Base-by-base conservation (phyloP, 176 grass and related monocot species). In the Carex scoparia region DNA sequence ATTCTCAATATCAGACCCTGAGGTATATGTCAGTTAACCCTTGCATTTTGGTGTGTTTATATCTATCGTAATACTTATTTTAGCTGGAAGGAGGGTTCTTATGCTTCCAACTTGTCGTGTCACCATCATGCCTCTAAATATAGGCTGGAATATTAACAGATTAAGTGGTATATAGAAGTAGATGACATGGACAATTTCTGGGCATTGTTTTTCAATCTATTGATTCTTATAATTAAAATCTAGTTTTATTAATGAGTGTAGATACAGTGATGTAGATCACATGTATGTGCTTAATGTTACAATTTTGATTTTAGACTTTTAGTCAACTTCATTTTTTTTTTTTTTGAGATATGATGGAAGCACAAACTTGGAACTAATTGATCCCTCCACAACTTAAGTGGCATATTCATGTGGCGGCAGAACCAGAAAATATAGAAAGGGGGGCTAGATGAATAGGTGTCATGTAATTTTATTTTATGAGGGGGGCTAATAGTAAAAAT, bases 1-100 rank as follows among this genome's bases (percentile, higher is more conserved):
- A 33, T 98, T 94, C 80, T 98, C 95, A 35, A 81, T 93, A 27
- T 87, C 90, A 7, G 87, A 95, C 48, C 93, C 93, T 33, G 89
- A 98, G 93, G 95, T 98, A 84, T 42, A 54, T 61, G n/a, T 32
- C 42, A 83, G 27, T 81, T 33, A 63, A 55, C 19, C 62, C n/a
- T 53, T 66, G 23, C 3, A 57, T 7, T 31, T 27, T 14, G 46
- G 14, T 40, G 5, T 70, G 7, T 4, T 37, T 71, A 16, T 71
- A 35, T 70, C 31, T 33, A 23, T 78, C 27, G 8, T 78, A 32
- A 32, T 58, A 78, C 28, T 55, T 57, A 57, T 57, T 77, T 78
- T 78, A 58, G 74, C 23, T 16, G 74, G 53, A 33, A 78, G 27
- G 49, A 78, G 74, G 19, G 23, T 56, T 56, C 1, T 56, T 77